phyloP scores from a whole-genome alignment of 2,329 filamentous ascomycete species.

The Exophiala mesophila region DNA sequence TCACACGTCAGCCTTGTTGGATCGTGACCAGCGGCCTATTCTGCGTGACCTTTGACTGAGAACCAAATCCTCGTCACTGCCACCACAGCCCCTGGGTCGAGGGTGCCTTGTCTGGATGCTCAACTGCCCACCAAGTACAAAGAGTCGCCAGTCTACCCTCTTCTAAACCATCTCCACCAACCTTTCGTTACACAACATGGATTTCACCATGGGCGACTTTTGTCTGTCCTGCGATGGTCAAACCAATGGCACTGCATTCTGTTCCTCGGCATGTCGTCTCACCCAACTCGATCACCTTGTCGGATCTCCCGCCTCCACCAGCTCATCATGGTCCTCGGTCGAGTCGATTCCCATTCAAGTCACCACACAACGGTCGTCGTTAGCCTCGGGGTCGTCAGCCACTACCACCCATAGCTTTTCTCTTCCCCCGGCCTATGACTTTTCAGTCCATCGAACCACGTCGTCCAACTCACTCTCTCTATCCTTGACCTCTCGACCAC shows the following conservation, averaged over 20 bases:
- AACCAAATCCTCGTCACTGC: conserved; percentile 10
- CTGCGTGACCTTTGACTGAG: conserved; percentile 20
- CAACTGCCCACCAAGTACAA: conserved; percentile 3
- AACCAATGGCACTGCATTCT: conserved; percentile 76
- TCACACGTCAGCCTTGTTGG: conserved; percentile 16
- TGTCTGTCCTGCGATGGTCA: conserved; percentile 92
- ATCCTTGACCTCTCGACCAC: conserved; percentile 49
- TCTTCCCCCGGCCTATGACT: conserved; percentile 71
- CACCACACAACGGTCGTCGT: no score
- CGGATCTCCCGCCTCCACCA: conserved; percentile 28
- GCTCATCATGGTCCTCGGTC: conserved; percentile 31
- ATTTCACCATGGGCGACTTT: conserved; percentile 66
- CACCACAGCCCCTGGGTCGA: conserved; percentile 11
- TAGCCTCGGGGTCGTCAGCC: conserved; percentile 45
- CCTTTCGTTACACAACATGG: conserved; percentile 47
- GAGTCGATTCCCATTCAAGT: no score
- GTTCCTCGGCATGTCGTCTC: conserved; percentile 84
- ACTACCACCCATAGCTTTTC: conserved; percentile 53
- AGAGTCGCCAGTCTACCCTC: conserved; percentile 2
- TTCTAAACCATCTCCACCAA: conserved; percentile 2
- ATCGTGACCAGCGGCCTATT: conserved; percentile 14
- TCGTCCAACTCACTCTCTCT: conserved; percentile 44
- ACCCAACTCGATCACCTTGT: conserved; percentile 65
- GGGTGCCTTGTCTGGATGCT: conserved; percentile 3
- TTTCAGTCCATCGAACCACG: conserved; percentile 48